Percentiles rank a stretch among this genome's conserved stretches.
Conservation (phyloP, 208 protist genomes). For the Crithidia brevicula region DNA sequence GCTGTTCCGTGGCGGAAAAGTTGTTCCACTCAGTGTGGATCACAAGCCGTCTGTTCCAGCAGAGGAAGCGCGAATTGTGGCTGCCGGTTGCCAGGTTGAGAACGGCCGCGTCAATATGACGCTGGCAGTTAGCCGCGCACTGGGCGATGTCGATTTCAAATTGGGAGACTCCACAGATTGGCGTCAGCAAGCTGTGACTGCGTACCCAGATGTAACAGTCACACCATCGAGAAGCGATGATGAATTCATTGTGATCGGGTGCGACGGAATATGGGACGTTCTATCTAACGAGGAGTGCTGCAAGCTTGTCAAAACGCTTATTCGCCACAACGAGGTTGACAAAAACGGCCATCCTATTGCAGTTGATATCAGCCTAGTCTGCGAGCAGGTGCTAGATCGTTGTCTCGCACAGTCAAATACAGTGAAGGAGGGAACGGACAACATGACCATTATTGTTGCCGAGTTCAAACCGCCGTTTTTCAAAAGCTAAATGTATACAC, state of each 20-base stretch:
- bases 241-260: slow-evolving; percentile 92
- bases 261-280: slow-evolving; percentile 96
- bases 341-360: slow-evolving; percentile 23
- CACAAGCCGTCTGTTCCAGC: slow-evolving; percentile 83
- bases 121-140: slow-evolving; percentile 92
- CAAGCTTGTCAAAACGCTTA: slow-evolving; percentile 48
- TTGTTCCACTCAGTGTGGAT: slow-evolving; percentile 83
- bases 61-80: slow-evolving; percentile 85
- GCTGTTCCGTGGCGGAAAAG: slow-evolving; percentile 68
- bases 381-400: slow-evolving; percentile 75
- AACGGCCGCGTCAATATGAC: slow-evolving; percentile 92
- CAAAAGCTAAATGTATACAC: slow-evolving; percentile 9
- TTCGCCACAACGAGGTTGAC: slow-evolving; percentile 33
- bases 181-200: slow-evolving; percentile 83
- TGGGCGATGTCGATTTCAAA: slow-evolving; percentile 95
- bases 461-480: slow-evolving; percentile 87
- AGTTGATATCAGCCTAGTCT: slow-evolving; percentile 78
- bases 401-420: slow-evolving; percentile 70
- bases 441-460: slow-evolving; percentile 91
- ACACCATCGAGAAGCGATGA: slow-evolving; percentile 47
- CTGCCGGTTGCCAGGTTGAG: slow-evolving; percentile 83
- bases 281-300: slow-evolving; percentile 84
- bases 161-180: slow-evolving; percentile 52
- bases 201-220: slow-evolving; percentile 69
- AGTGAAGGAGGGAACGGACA: slow-evolving; percentile 73